Evolutionary conservation across 2,329 filamentous ascomycete species (phyloP).

Genomic region (Tympanopsis confertula): DNA sequence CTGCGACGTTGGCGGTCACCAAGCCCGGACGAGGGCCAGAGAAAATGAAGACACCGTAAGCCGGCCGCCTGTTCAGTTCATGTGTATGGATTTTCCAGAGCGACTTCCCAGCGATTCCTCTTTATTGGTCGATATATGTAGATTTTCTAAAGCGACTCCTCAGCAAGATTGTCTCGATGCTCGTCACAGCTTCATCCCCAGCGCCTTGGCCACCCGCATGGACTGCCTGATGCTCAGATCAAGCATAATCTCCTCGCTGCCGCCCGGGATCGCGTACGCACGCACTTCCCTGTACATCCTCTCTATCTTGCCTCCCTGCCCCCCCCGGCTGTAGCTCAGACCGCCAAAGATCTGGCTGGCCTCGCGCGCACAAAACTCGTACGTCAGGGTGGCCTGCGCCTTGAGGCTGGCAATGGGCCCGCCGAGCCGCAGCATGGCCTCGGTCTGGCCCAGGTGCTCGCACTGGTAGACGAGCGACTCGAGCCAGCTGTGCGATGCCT

Average conservation of each 20-base stretch:
- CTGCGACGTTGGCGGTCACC: too few species aligned
- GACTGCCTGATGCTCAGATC: slow-evolving; percentile 90
- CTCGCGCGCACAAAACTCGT: slow-evolving; percentile 95
- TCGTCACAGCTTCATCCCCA: slow-evolving; percentile 98
- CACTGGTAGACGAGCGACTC: slow-evolving; percentile 93
- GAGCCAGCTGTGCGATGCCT: slow-evolving; percentile 92
- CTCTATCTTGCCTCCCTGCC: slow-evolving; percentile 92
- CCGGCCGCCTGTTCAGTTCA: too few species aligned
- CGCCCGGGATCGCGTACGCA: slow-evolving; percentile 91
- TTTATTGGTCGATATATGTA: too few species aligned
- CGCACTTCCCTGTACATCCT: slow-evolving; percentile 87
- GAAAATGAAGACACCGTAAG: too few species aligned
- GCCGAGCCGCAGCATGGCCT: slow-evolving; percentile 91
- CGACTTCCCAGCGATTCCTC: too few species aligned
- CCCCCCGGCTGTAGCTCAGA: slow-evolving; percentile 79
- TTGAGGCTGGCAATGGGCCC: slow-evolving; percentile 90
- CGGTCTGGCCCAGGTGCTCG: slow-evolving; percentile 81
- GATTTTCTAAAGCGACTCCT: too few species aligned
- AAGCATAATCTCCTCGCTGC: slow-evolving; percentile 96
- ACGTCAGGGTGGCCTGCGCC: slow-evolving; percentile 85
- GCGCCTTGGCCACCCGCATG: slow-evolving; percentile 73
- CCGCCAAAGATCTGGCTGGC: slow-evolving; percentile 96
- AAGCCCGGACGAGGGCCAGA: too few species aligned
- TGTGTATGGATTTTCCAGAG: too few species aligned
- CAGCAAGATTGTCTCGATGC: too few species aligned